A percentile compares a stretch with the other conserved stretches of the same genome.
Conservation (phyloP, 805 yeast genomes). For the Saccharomycopsis lassenensis region DNA sequence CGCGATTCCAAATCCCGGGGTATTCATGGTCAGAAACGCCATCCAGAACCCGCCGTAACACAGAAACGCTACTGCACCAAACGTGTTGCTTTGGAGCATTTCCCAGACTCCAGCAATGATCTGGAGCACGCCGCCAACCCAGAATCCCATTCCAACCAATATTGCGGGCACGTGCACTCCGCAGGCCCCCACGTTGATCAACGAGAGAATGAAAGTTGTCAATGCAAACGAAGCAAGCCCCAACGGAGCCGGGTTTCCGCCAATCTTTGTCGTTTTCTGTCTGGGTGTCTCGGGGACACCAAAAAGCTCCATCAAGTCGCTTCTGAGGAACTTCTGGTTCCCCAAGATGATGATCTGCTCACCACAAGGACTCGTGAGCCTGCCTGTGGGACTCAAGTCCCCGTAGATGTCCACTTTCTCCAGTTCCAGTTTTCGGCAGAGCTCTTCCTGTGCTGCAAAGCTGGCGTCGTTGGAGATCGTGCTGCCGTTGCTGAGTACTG, state of each 20-base stretch:
- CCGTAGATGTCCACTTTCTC: no score
- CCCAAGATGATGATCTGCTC: conserved; percentile 38
- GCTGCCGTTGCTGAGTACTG: no score
- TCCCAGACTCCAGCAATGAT: conserved; percentile 59
- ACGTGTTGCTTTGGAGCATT: conserved; percentile 51
- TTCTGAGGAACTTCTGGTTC: conserved; percentile 34
- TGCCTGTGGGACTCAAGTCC: no score
- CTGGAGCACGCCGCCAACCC: conserved; percentile 55
- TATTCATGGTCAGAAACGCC: conserved; percentile 45
- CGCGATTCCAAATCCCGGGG: conserved; percentile 40
- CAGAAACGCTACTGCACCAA: conserved; percentile 42
- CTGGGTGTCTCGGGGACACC: no score
- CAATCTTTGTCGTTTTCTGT: conserved; percentile 39
- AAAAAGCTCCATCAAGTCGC: conserved; percentile 40
- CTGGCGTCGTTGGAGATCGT: no score
- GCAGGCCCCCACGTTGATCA: conserved; percentile 45
- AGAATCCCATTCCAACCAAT: conserved; percentile 50
- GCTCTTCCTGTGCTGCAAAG: no score
- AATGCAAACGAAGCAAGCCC: conserved; percentile 50
- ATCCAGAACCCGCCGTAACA: conserved; percentile 56
- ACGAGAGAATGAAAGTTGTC: conserved; percentile 48
- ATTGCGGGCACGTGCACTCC: conserved; percentile 43
- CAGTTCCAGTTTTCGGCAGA: no score
- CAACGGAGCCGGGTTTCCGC: conserved; percentile 50
- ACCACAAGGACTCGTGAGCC: no score